These are phyloP conservation scores for Paramecium caudatum DNA, from an alignment of 73 alveolate genomes.

Conservation along the genomic window DNA sequence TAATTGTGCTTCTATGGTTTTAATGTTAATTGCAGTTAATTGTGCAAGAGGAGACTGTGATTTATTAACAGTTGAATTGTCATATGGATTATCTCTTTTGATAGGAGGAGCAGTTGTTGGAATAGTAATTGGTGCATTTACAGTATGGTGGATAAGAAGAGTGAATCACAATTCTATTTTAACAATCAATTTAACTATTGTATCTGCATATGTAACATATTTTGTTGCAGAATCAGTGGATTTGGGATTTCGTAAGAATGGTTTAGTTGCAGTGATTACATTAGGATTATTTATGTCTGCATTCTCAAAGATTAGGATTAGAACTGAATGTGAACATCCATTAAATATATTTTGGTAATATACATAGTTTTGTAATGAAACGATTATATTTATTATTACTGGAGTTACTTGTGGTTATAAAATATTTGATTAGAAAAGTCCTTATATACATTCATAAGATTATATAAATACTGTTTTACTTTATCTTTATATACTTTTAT, in stretches of 20 bases:
- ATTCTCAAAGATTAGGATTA: slow-evolving; percentile 77
- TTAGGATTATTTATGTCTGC: slow-evolving; percentile 83
- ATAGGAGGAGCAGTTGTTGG: slow-evolving; percentile 85
- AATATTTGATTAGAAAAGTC: slow-evolving; percentile 40
- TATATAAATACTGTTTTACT: not conserved
- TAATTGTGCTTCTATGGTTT: slow-evolving; percentile 83
- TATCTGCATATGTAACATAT: slow-evolving; percentile 80
- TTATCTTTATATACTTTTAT: not conserved
- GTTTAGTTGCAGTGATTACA: slow-evolving; percentile 83
- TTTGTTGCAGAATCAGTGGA: slow-evolving; percentile 78
- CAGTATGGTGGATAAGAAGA: slow-evolving; percentile 81
- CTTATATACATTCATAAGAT: slow-evolving; percentile 4
- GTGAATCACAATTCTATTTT: slow-evolving; percentile 80
- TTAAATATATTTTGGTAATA: slow-evolving; percentile 79
- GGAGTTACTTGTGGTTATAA: slow-evolving; percentile 75
- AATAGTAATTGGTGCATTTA: slow-evolving; percentile 69
- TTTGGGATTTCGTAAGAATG: slow-evolving; percentile 72
- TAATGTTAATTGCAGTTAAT: slow-evolving; percentile 77
- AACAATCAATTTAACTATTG: slow-evolving; percentile 81
- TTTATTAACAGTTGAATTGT: slow-evolving; percentile 30
- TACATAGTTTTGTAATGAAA: slow-evolving; percentile 73
- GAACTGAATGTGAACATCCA: slow-evolving; percentile 75
- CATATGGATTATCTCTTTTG: not conserved
- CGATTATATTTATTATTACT: slow-evolving; percentile 81
- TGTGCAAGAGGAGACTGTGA: slow-evolving; percentile 59